Base-by-base conservation (phyloP, 768 basidiomycete genomes). In the Tricholoma sp. region DNA sequence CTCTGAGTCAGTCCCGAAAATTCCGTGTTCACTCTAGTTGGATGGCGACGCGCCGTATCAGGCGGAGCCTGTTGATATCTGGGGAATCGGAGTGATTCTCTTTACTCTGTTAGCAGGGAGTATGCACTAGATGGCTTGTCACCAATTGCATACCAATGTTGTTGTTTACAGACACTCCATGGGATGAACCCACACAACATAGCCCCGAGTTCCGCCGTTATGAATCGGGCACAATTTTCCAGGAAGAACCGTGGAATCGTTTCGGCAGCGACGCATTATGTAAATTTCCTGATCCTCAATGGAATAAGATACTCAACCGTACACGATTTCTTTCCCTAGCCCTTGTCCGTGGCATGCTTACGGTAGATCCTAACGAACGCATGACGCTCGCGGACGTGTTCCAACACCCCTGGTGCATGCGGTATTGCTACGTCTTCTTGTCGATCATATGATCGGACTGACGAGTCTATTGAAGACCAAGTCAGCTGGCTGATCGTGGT, bases 81-180 rank as follows among this genome's bases (percentile, higher is more conserved):
- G 97, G 97, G 94, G 94, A 0, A 83, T 91, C 41, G 97, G 97
- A 0, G 90, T 98, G 24, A 96, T 99, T 47, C 75, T 99, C 0
- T 98, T 91, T 68, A 91, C 96, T 0, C 75, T 99, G 47, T 76
- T 98, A 0, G 86, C 81, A 7, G 97, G 97, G 49, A 98, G 96
- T 96, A 67, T 34, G 87, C 78, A 32, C 27, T 19, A 8, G 39
- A 45, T 50, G n/a, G 37, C 35, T 21, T 8, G 50, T 37, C 22
- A 16, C 57, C 18, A 2, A 59, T 45, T 32, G 22, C 46, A 3
- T 19, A 52, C 22, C n/a, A 21, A 7, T 18, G 18, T 50, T 5
- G 5, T 22, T 29, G 8, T 41, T 3, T 37, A 27, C 34, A 98
- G 95, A 97, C 66, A 98, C 97, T 0, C 97, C 97, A 2, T 98